Base-by-base conservation (phyloP, 164 flowering plant species). In the Cinnamomum chago region DNA sequence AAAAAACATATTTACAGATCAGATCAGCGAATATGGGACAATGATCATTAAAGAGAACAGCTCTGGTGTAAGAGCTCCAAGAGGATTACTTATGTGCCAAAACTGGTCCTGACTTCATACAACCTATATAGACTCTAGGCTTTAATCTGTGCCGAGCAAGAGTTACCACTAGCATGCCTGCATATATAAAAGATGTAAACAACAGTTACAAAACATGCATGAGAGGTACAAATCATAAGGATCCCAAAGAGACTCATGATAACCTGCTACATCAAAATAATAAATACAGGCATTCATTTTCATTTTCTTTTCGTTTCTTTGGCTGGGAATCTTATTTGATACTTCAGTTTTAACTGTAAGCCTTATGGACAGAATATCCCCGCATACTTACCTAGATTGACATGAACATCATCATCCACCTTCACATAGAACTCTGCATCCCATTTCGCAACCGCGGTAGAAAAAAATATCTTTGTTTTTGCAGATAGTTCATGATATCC, bases 61-160 rank as follows among this genome's bases (percentile, higher is more conserved):
- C 18, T 18, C 13, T 60, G 14, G 5, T 24, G 28, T 25, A 51
- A 50, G 28, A 58, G 20, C 28, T 52, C 50, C 14, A 68, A n/a
- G 58, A 78, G 74, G 40, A 23, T 83, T 94, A 92, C 98, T 88
- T 92, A 70, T 85, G 89, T 51, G 93, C 55, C 77, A 94, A 93
- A 80, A 94, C 97, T 50, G 97, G 98, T 76, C 97, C 98, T 78
- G 97, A 94, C 81, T 94, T 94, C 98, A 94, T 94, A 77, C 98
- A 92, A 23, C 97, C 98, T 60, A 94, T 86, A 78, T 94, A 94
- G 25, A 91, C 86, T 78, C 98, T 85, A 18, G 97, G 97, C 79
- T 94, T 94, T 70, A 95, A 82, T 22, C 91, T 89, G 75, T 91
- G 94, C 40, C 86, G 94, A 33, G 92, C 89, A 72, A 94, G 95